These are phyloP conservation scores for Hondaea fermentalgiana DNA, from an alignment of 108 stramenopile species.

Conservation along the genomic window DNA sequence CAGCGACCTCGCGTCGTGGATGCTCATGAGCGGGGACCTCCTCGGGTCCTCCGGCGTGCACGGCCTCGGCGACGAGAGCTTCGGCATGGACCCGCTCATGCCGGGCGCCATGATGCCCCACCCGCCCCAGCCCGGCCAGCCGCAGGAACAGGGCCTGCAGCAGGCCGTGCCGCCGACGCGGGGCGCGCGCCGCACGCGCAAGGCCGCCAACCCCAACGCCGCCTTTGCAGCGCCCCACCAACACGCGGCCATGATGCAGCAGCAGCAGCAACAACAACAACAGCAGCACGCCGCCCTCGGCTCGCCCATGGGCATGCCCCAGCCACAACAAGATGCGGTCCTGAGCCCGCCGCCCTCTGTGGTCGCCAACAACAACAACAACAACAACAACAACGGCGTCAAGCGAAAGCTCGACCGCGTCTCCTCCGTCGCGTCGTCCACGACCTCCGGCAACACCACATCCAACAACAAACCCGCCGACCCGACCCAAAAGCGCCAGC, in stretches of 20 bases:
- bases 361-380: not conserved
- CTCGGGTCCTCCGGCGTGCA: not conserved
- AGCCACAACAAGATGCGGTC: not conserved
- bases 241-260: too few species aligned
- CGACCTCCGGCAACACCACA: not conserved
- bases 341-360: not conserved
- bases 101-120: not conserved
- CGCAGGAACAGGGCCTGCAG: not conserved
- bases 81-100: not conserved
- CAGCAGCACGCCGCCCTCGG: too few species aligned
- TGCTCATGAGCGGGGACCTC: constrained; percentile 4
- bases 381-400: not conserved
- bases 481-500: constrained; percentile 1
- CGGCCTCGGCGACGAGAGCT: not conserved
- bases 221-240: too few species aligned
- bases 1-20: not conserved
- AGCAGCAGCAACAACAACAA: too few species aligned
- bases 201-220: not conserved
- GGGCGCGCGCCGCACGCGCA: not conserved
- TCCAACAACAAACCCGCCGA: not conserved
- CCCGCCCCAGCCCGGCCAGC: not conserved
- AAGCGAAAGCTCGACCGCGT: not conserved
- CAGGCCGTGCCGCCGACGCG: not conserved
- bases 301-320: too few species aligned
- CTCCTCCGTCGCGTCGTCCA: not conserved